Evolutionary conservation across 2,329 filamentous ascomycete species (phyloP).

Genomic region (Thyridium curvatum): DNA sequence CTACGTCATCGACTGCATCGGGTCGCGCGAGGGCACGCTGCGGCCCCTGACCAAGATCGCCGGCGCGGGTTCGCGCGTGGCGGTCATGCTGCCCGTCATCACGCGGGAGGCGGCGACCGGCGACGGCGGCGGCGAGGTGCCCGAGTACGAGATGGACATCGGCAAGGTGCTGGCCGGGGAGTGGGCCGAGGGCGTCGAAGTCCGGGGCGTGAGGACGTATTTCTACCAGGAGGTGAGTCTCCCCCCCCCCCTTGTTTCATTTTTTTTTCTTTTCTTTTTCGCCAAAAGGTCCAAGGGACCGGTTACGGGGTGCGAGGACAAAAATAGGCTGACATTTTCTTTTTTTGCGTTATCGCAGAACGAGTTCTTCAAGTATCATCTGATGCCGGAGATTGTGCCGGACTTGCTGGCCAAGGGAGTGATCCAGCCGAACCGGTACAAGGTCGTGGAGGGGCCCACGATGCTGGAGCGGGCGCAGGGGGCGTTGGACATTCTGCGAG

Average conservation of each 20-base stretch:
- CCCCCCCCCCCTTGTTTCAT: no score
- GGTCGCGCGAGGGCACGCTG: constrained; percentile 38
- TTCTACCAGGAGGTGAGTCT: constrained; percentile 41
- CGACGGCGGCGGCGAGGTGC: constrained; percentile 32
- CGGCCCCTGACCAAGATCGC: constrained; percentile 44
- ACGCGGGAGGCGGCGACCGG: constrained; percentile 40
- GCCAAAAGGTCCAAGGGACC: neutral
- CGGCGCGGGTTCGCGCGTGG: constrained; percentile 41
- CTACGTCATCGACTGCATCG: constrained; percentile 50
- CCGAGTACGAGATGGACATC: constrained; percentile 50
- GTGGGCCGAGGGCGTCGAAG: constrained; percentile 47
- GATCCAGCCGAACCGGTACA: constrained; percentile 33
- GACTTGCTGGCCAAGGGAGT: constrained; percentile 31
- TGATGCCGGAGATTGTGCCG: constrained; percentile 50
- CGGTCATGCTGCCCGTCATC: constrained; percentile 55
- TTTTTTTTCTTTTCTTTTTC: neutral
- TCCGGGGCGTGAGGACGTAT: constrained; percentile 48
- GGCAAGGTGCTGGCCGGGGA: constrained; percentile 24
- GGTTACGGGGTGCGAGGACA: no score
- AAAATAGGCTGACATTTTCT: neutral
- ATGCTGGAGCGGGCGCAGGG: constrained; percentile 27
- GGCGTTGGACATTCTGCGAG: constrained; percentile 15
- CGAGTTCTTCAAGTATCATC: constrained; percentile 44
- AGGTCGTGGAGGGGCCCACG: constrained; percentile 34
- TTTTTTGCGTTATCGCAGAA: constrained; percentile 33